Evolutionary conservation across 176 grass and related monocot genomes (phyloP).

Genomic region (Canna indica): DNA sequence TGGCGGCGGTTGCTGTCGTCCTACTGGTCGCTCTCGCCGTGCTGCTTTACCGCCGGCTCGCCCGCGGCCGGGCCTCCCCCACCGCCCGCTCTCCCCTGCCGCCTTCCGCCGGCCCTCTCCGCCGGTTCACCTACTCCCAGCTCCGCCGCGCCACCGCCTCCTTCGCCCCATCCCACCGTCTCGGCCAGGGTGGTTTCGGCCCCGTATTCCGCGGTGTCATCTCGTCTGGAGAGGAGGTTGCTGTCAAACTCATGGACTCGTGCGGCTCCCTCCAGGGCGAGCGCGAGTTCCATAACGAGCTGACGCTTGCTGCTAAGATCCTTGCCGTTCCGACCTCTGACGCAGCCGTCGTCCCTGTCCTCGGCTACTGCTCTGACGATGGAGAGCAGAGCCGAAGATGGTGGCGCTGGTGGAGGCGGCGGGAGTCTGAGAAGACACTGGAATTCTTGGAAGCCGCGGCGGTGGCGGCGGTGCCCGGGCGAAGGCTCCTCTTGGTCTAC

Average conservation of each 20-base stretch:
- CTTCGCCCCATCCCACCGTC: slow-evolving; percentile 56
- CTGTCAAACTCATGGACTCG: slow-evolving; percentile 83
- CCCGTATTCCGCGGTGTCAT: slow-evolving; percentile 75
- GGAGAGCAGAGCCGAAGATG: background rate
- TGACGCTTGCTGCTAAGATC: slow-evolving; percentile 66
- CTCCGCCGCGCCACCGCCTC: slow-evolving; percentile 70
- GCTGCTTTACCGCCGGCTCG: slow-evolving; percentile 37
- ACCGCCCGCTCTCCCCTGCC: slow-evolving; percentile 1
- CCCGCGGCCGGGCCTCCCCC: slow-evolving; percentile 25
- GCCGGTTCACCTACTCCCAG: slow-evolving; percentile 49
- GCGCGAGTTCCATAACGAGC: slow-evolving; percentile 96
- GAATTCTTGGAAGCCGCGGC: slow-evolving; percentile 2
- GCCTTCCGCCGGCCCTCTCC: slow-evolving; percentile 30
- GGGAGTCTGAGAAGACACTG: slow-evolving; percentile 17
- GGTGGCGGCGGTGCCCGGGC: background rate
- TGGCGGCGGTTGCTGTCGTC: slow-evolving; percentile 1
- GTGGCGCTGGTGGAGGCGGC: slow-evolving; percentile 13
- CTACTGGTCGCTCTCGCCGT: slow-evolving; percentile 21
- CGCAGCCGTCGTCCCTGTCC: slow-evolving; percentile 38
- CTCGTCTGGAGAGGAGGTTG: slow-evolving; percentile 46
- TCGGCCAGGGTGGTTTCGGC: slow-evolving; percentile 87
- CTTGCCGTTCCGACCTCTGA: slow-evolving; percentile 16
- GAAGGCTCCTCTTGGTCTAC: slow-evolving; percentile 67
- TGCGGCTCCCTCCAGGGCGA: slow-evolving; percentile 81
- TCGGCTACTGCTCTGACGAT: slow-evolving; percentile 56